These are phyloP conservation scores for Agapanthus africanus DNA, from an alignment of 106 monocot genomes.

Conservation along the genomic window DNA sequence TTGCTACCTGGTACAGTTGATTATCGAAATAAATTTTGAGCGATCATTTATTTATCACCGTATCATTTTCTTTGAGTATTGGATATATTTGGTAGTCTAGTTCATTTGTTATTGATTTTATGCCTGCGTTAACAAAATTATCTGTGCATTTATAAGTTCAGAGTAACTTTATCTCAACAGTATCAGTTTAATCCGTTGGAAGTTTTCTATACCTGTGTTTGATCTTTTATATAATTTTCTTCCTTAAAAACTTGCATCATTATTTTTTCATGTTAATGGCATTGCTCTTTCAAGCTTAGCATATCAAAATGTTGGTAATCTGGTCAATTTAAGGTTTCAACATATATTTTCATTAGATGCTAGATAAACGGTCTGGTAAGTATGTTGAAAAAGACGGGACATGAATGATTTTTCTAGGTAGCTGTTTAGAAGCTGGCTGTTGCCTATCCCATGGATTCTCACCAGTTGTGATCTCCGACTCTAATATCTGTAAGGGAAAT, in stretches of 20 bases:
- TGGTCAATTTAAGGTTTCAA: no score
- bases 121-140: neutral
- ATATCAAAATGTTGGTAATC: no score
- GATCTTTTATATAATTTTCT: neutral
- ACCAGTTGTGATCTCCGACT: no score
- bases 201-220: neutral
- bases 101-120: neutral
- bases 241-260: neutral
- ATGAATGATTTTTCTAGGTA: no score
- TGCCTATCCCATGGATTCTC: no score
- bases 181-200: neutral
- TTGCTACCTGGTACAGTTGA: constrained; percentile 63
- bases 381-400: no score
- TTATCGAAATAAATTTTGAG: neutral
- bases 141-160: neutral
- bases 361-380: no score
- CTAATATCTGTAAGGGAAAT: no score
- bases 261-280: no score
- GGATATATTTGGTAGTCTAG: neutral
- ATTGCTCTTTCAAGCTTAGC: no score
- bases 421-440: no score
- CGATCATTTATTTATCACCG: neutral
- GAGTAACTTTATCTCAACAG: neutral
- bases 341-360: no score
- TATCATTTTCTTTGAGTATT: neutral